Conservation (phyloP, 805 yeast species). For the Candida cerambycidarum region DNA sequence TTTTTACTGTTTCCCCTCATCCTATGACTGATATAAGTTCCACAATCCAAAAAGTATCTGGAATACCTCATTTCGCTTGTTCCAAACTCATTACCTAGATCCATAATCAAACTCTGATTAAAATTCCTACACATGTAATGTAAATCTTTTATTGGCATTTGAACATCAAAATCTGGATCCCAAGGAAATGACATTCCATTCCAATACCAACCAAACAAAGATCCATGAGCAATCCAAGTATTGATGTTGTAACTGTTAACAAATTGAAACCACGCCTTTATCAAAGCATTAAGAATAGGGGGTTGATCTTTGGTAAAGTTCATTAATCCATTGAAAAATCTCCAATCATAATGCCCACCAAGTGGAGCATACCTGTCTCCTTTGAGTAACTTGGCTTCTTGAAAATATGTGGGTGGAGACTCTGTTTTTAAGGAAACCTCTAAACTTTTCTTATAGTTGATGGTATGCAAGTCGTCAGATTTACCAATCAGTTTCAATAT, state of each 20-base stretch:
- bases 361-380: constrained; percentile 19
- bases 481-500: constrained; percentile 8
- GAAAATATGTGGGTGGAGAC: constrained; percentile 31
- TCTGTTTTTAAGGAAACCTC: constrained; percentile 17
- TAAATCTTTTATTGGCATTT: constrained; percentile 44
- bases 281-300: constrained; percentile 39
- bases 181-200: constrained; percentile 53
- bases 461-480: constrained; percentile 13
- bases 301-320: constrained; percentile 26
- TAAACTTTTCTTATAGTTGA: constrained; percentile 20
- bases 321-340: constrained; percentile 30
- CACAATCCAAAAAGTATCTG: constrained; percentile 33
- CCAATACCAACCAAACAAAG: constrained; percentile 51
- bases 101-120: constrained; percentile 45
- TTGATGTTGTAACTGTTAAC: constrained; percentile 38
- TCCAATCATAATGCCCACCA: constrained; percentile 41
- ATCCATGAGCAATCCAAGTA: constrained; percentile 42
- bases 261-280: constrained; percentile 46
- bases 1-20: constrained; percentile 47
- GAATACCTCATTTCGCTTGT: constrained; percentile 25
- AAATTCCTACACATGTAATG: constrained; percentile 41
- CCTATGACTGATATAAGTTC: constrained; percentile 28
- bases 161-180: constrained; percentile 58
- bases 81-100: constrained; percentile 23
- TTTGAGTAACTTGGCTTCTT: constrained; percentile 26